phyloP scores from a whole-genome alignment of 2,329 filamentous ascomycete genomes.

The Bipolaris bicolor region DNA sequence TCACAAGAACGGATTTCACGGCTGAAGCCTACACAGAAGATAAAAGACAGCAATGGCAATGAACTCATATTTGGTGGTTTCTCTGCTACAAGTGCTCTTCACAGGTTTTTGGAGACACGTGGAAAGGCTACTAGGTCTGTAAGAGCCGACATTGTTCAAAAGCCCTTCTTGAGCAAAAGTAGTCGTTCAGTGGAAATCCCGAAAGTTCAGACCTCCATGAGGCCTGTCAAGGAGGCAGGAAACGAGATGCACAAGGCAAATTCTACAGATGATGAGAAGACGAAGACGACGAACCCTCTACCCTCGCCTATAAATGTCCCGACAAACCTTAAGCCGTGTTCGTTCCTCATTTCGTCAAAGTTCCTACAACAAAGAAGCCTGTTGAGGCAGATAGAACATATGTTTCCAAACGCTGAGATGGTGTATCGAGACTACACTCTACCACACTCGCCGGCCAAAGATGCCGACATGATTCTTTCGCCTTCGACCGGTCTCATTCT shows the following conservation, averaged over 20 bases:
- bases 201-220: not conserved
- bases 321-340: slow-evolving; percentile 30
- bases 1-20: not conserved
- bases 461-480: slow-evolving; percentile 77
- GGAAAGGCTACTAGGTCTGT: slow-evolving; percentile 33
- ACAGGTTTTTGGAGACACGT: slow-evolving; percentile 59
- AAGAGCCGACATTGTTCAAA: not conserved
- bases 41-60: slow-evolving; percentile 4
- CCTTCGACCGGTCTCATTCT: slow-evolving; percentile 71
- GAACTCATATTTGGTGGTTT: slow-evolving; percentile 48
- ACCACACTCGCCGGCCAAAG: slow-evolving; percentile 46
- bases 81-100: slow-evolving; percentile 53
- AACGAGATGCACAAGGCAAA: not conserved
- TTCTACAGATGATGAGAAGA: not conserved
- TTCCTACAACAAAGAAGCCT: slow-evolving; percentile 54
- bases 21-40: not conserved
- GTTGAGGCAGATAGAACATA: slow-evolving; percentile 57
- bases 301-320: slow-evolving; percentile 38
- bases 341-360: slow-evolving; percentile 62
- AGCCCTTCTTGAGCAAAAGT: not conserved
- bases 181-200: not conserved
- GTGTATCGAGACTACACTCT: slow-evolving; percentile 66
- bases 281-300: not conserved
- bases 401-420: slow-evolving; percentile 59
- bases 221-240: not conserved